Base-by-base conservation (phyloP, 495 filamentous ascomycete genomes). In the Amorphotheca resinae region DNA sequence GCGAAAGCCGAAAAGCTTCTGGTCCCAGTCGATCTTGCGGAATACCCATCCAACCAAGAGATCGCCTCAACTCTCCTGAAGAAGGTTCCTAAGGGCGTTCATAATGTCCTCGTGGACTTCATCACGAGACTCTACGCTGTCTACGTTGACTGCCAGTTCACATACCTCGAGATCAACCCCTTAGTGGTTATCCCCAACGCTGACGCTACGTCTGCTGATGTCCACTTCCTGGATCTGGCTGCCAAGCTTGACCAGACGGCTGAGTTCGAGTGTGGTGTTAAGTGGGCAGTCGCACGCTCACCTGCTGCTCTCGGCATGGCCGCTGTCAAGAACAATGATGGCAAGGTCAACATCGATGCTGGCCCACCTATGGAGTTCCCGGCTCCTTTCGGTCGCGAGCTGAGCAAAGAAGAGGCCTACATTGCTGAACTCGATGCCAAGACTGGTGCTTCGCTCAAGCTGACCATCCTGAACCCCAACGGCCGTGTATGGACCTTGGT, bases 61-160 rank as follows among this genome's bases (percentile, higher is more conserved):
- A 87, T 99, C 57, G 93, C 91, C 33, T 61, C 67, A 25, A 68
- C 79, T 33, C 75, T 99, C 20, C 67, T 99, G 55, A 85, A 74
- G 62, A 93, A 99, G 66, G 88, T 99, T 18, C 91, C 91, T 54
- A 74, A 83, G 67, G 89, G 89, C 56, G 68, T 96, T 31, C 91
- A 99, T 74, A 94, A 95, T 52, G 91, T 99, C 58, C 77, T 99
- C 28, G 82, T 95, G 44, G 91, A 99, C 75, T 98, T 99, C 74
- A 99, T 87, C 65, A 81, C 82, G 55, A 70, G 82, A 53, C 52
- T 62, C 18, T 95, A 95, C 59, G 88, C 87, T 59, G 91, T 99
- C 71, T 99, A 96, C 56, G 91, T 99, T 42, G 91, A 99, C 74
- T 93, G 85, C 80, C 91, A 99, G 68, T 99, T 99, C 75, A 96